Conservation (phyloP, 768 basidiomycete genomes). For the Pleurotus giganteus region DNA sequence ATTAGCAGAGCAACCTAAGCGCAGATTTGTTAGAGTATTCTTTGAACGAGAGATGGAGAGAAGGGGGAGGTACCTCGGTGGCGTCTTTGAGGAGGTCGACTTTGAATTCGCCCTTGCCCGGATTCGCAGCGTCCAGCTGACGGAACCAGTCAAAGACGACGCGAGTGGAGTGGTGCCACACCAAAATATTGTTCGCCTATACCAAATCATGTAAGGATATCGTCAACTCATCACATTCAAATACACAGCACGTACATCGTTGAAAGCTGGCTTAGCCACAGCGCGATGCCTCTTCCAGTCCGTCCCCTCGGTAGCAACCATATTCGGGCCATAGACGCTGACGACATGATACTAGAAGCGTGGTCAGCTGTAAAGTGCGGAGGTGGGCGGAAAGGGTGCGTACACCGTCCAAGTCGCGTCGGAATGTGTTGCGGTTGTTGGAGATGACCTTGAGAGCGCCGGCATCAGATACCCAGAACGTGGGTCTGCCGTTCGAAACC, state of each 20-base stretch:
- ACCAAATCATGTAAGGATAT: background rate
- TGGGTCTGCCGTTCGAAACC: conserved; percentile 26
- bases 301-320: conserved; percentile 38
- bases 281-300: conserved; percentile 47
- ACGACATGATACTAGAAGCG: conserved; percentile 32
- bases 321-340: conserved; percentile 43
- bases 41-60: background rate
- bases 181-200: conserved; percentile 44
- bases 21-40: background rate
- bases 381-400: conserved; percentile 6
- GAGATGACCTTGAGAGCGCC: conserved; percentile 36
- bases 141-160: conserved; percentile 41
- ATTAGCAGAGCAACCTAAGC: conserved; percentile 25
- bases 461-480: conserved; percentile 42
- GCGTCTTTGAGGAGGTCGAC: conserved; percentile 24
- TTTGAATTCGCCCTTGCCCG: background rate
- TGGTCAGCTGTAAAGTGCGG: background rate
- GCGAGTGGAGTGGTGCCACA: conserved; percentile 45
- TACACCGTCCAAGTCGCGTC: conserved; percentile 36
- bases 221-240: background rate
- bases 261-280: conserved; percentile 47
- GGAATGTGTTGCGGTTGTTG: conserved; percentile 32
- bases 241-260: conserved; percentile 36
- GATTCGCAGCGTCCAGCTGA: conserved; percentile 26
- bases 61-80: conserved; percentile 16